Conservation (phyloP, 345 rosid genomes). For the Crucihimalaya himalaica region DNA sequence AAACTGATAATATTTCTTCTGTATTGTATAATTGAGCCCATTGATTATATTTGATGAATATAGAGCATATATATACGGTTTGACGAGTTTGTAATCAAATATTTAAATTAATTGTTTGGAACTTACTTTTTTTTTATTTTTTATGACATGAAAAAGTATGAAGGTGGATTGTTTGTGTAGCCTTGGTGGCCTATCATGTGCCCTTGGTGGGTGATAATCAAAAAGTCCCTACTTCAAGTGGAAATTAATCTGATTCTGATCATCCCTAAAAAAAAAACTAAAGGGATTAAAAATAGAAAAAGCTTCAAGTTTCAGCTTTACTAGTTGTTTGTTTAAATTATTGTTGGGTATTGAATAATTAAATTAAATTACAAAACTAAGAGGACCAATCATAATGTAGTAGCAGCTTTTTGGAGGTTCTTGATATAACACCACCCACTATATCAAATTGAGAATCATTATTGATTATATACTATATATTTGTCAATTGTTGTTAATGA, state of each 20-base stretch:
- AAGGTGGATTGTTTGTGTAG: constrained; percentile 40
- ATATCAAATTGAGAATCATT: constrained; percentile 45
- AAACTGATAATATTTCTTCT: not conserved
- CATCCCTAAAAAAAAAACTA: constrained; percentile 14
- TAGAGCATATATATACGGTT: not conserved
- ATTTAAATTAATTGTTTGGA: not conserved
- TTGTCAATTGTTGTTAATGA: constrained; percentile 9
- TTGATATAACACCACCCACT: constrained; percentile 54
- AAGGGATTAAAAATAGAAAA: constrained; percentile 19
- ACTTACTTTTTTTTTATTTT: not conserved
- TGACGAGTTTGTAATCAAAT: not conserved
- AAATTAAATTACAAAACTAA: constrained; percentile 40
- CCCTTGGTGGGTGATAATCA: constrained; percentile 44
- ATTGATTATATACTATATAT: constrained; percentile 36
- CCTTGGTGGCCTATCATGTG: constrained; percentile 45
- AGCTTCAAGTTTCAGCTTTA: constrained; percentile 42
- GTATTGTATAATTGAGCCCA: not conserved
- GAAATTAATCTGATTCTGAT: constrained; percentile 40
- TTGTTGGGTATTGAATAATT: constrained; percentile 16
- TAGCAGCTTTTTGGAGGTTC: constrained; percentile 61
- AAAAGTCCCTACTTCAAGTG: constrained; percentile 36
- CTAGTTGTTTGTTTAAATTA: constrained; percentile 33
- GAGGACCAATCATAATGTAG: constrained; percentile 59
- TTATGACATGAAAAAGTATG: constrained; percentile 25
- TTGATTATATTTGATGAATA: not conserved